Conservation (phyloP, 257 asterid species). For the Petrea volubilis region DNA sequence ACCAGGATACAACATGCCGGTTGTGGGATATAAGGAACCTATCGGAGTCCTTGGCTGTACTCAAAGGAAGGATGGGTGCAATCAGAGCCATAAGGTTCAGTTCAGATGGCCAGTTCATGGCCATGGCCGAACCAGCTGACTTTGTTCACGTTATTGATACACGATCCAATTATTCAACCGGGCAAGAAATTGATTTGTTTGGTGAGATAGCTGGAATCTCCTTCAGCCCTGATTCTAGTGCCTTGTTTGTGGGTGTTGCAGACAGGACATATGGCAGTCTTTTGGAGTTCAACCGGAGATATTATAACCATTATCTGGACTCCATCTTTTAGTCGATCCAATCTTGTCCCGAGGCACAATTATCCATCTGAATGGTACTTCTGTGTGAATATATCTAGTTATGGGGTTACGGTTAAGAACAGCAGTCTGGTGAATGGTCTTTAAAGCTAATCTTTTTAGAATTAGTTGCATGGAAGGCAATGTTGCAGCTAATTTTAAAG, state of each 20-base stretch:
- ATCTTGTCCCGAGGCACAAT: no score
- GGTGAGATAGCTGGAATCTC: constrained; percentile 82
- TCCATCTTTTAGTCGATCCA: constrained; percentile 30
- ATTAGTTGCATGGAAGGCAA: background rate
- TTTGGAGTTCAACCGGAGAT: constrained; percentile 57
- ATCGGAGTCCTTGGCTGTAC: constrained; percentile 54
- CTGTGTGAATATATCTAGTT: background rate
- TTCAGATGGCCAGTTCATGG: constrained; percentile 78
- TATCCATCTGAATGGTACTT: no score
- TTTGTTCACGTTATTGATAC: constrained; percentile 67
- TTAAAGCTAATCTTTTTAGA: no score
- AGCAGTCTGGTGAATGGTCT: background rate
- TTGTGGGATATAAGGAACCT: constrained; percentile 75
- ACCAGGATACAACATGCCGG: constrained; percentile 81
- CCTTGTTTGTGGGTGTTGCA: constrained; percentile 69
- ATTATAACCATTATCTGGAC: constrained; percentile 41
- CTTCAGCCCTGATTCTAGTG: constrained; percentile 72
- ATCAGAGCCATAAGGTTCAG: constrained; percentile 61
- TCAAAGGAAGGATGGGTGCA: constrained; percentile 76
- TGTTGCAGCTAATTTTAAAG: background rate
- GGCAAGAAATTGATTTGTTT: constrained; percentile 76
- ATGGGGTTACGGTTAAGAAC: background rate
- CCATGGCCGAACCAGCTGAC: constrained; percentile 94
- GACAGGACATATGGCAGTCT: constrained; percentile 80
- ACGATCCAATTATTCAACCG: constrained; percentile 36